A percentile compares a stretch with the other conserved stretches of the same genome.
phyloP scores from a whole-genome alignment of 139 green algal species.

The Coccomyxa sp. region DNA sequence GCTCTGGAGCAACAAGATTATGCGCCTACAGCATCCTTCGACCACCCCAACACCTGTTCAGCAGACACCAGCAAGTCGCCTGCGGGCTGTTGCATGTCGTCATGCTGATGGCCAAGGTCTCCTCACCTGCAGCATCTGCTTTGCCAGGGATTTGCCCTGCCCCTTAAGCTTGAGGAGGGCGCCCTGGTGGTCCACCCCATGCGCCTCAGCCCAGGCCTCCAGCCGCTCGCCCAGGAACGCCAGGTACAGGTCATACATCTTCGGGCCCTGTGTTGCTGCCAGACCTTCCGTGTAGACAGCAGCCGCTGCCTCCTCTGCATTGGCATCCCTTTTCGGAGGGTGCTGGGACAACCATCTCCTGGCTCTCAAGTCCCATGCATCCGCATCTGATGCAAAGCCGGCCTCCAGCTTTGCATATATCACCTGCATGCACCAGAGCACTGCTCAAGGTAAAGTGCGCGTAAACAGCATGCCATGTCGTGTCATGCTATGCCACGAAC shows the following conservation, averaged over 20 bases:
- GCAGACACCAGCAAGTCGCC: not conserved
- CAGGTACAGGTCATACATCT: constrained; percentile 34
- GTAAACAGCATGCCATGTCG: too few relatives aligned
- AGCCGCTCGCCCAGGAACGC: constrained; percentile 35
- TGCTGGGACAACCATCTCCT: constrained; percentile 7
- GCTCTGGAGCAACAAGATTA: not conserved
- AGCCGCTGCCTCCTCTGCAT: constrained; percentile 5
- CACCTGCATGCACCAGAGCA: not conserved
- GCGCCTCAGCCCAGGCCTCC: not conserved
- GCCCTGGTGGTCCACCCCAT: not conserved
- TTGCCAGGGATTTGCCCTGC: not conserved
- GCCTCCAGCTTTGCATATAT: constrained; percentile 44
- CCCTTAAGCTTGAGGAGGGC: not conserved
- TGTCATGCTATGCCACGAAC: too few relatives aligned
- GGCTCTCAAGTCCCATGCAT: constrained; percentile 56
- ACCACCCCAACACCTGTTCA: too few relatives aligned
- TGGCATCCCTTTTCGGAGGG: not conserved
- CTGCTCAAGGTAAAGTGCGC: not conserved
- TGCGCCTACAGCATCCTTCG: not conserved
- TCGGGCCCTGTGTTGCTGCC: not conserved
- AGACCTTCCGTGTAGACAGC: constrained; percentile 34
- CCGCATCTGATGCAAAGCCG: constrained; percentile 41
- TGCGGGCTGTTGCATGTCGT: not conserved
- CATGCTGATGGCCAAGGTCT: not conserved
- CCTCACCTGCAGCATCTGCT: constrained; percentile 5